Evolutionary conservation across 176 grass and related monocot species (phyloP).

Genomic region (Thalia dealbata): DNA sequence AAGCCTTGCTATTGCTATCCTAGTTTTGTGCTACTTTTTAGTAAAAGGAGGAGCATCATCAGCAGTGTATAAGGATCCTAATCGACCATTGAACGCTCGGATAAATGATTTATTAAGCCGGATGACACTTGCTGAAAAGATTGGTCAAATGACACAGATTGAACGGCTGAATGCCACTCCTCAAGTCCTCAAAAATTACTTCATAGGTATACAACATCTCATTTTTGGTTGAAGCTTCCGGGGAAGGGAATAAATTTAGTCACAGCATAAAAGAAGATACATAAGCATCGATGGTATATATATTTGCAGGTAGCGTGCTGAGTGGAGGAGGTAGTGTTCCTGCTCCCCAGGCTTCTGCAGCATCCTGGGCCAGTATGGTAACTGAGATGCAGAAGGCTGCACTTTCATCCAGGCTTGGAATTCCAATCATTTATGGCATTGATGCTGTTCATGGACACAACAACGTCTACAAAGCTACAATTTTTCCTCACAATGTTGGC

Average conservation of each 20-base stretch:
- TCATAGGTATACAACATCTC: conserved; percentile 38
- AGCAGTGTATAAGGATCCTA: conserved; percentile 60
- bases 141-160: conserved; percentile 78
- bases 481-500: conserved; percentile 70
- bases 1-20: conserved; percentile 20
- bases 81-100: conserved; percentile 38
- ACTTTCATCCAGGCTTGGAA: conserved; percentile 63
- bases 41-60: conserved; percentile 21
- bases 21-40: conserved; percentile 22
- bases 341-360: conserved; percentile 49
- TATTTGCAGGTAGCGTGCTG: conserved; percentile 51
- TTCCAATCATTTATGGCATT: conserved; percentile 66
- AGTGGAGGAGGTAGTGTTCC: conserved; percentile 72
- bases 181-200: conserved; percentile 45
- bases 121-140: conserved; percentile 79
- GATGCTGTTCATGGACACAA: conserved; percentile 81
- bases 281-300: not conserved
- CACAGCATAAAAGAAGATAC: not conserved
- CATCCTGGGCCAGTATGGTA: conserved; percentile 44
- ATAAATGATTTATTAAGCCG: conserved; percentile 45
- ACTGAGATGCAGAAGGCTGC: conserved; percentile 45
- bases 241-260: not conserved
- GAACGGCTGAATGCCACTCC: conserved; percentile 47
- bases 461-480: conserved; percentile 55
- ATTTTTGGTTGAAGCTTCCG: not conserved